These are phyloP conservation scores for Diaporthe nobilis DNA, from an alignment of 2,329 filamentous ascomycete genomes.

Conservation along the genomic window DNA sequence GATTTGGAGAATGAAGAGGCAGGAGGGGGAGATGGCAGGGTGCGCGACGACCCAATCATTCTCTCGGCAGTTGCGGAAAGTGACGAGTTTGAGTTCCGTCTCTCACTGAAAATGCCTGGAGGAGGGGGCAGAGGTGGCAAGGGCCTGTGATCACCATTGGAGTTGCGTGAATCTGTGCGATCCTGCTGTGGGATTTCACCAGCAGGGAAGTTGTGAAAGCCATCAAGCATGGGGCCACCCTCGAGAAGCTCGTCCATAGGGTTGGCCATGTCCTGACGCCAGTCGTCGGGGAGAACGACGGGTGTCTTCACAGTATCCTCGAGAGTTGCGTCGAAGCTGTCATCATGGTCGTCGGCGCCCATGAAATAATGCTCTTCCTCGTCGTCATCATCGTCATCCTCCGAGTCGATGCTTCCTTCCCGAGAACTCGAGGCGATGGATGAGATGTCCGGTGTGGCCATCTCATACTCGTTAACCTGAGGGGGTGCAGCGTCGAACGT, in stretches of 20 bases:
- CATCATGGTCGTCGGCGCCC: constrained; percentile 76
- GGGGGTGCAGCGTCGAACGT: constrained; percentile 96
- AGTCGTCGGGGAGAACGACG: constrained; percentile 97
- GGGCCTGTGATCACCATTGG: constrained; percentile 85
- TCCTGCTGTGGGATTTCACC: constrained; percentile 68
- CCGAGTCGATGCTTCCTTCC: constrained; percentile 92
- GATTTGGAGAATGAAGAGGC: constrained; percentile 76
- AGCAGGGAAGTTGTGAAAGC: constrained; percentile 57
- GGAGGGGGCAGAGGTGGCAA: constrained; percentile 82
- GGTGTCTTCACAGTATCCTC: constrained; percentile 98
- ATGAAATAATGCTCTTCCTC: constrained; percentile 68
- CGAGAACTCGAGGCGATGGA: constrained; percentile 91
- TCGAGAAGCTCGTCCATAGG: constrained; percentile 77
- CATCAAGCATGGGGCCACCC: constrained; percentile 76
- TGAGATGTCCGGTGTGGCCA: constrained; percentile 96
- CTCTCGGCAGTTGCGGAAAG: constrained; percentile 81
- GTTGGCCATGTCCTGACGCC: constrained; percentile 76
- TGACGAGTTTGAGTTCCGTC: constrained; percentile 68
- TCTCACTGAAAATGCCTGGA: constrained; percentile 63
- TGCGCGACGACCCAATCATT: constrained; percentile 75
- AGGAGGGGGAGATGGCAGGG: constrained; percentile 80
- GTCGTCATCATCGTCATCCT: constrained; percentile 81
- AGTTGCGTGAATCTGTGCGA: constrained; percentile 81
- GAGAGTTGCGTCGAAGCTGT: constrained; percentile 95
- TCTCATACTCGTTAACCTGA: constrained; percentile 97